Percentiles rank a stretch among this genome's conserved stretches.
phyloP scores from a whole-genome alignment of 2,329 filamentous ascomycete genomes.

The Scedosporium boydii region DNA sequence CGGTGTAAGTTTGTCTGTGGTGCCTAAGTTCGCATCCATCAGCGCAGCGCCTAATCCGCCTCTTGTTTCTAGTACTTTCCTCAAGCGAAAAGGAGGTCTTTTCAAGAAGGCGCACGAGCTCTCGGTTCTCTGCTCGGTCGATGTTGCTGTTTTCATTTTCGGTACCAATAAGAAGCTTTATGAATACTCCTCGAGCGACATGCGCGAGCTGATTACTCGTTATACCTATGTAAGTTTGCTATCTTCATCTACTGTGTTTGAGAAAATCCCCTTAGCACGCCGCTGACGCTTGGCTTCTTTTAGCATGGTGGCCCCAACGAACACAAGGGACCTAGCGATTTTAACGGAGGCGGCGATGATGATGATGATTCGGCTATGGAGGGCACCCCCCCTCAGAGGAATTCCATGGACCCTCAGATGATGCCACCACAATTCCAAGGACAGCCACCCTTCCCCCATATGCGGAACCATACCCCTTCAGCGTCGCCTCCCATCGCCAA shows the following conservation, averaged over 20 bases:
- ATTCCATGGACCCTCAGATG: constrained; percentile 48
- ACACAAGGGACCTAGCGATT: constrained; percentile 91
- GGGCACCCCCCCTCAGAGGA: constrained; percentile 62
- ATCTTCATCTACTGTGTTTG: constrained; percentile 4
- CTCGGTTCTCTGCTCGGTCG: constrained; percentile 93
- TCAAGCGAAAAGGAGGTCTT: constrained; percentile 95
- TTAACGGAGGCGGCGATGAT: constrained; percentile 76
- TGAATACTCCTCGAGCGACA: constrained; percentile 91
- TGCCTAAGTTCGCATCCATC: background rate
- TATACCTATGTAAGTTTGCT: constrained; percentile 73
- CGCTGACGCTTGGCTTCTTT: background rate
- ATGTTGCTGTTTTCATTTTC: constrained; percentile 97
- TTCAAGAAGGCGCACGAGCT: constrained; percentile 99
- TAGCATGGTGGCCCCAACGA: constrained; percentile 91
- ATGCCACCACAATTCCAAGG: constrained; percentile 63
- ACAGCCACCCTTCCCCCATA: constrained; percentile 64
- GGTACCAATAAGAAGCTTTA: constrained; percentile 98
- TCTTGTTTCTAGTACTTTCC: constrained; percentile 62
- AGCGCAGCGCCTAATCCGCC: background rate
- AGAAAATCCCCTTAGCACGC: constrained; percentile 7
- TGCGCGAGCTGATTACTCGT: constrained; percentile 78
- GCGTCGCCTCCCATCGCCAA: constrained; percentile 83
- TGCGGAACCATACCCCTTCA: constrained; percentile 73
- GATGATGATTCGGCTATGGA: constrained; percentile 53
- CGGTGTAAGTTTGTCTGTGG: constrained; percentile 60